Evolutionary conservation across 2,329 filamentous ascomycete species (phyloP).

Genomic region (Penicillium sp.): DNA sequence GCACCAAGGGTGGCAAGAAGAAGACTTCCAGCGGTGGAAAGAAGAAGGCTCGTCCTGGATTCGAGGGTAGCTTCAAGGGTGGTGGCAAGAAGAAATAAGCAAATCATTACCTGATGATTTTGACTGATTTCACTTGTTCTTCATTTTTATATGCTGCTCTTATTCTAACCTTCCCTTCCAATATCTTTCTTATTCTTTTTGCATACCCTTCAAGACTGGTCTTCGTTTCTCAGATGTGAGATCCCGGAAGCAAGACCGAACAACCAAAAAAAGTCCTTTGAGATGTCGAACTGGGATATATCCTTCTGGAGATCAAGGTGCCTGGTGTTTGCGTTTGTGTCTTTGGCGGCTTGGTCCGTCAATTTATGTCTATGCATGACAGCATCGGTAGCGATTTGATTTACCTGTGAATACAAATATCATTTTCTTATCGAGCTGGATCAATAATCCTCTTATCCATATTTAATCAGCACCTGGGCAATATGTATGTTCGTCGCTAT

Average conservation of each 20-base stretch:
- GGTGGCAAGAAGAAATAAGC: slow-evolving; percentile 45
- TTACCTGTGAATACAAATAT: slow-evolving; percentile 30
- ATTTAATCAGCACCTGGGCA: neutral
- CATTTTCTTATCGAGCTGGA: slow-evolving; percentile 17
- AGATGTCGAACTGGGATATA: slow-evolving; percentile 30
- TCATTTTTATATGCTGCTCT: slow-evolving; percentile 1
- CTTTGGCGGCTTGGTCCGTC: slow-evolving; percentile 24
- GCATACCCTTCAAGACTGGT: slow-evolving; percentile 8
- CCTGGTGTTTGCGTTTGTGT: slow-evolving; percentile 28
- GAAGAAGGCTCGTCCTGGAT: slow-evolving; percentile 64
- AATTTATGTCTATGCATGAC: slow-evolving; percentile 27
- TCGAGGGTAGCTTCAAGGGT: slow-evolving; percentile 70
- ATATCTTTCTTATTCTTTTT: slow-evolving; percentile 5
- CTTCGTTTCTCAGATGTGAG: slow-evolving; percentile 3
- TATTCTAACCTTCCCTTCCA: slow-evolving; percentile 3
- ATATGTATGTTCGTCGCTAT: neutral
- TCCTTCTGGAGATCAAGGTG: slow-evolving; percentile 30
- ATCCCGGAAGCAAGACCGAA: neutral
- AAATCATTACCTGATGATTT: neutral
- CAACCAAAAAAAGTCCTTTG: slow-evolving; percentile 25
- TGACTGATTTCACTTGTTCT: neutral
- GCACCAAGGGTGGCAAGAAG: slow-evolving; percentile 53
- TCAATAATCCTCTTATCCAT: neutral
- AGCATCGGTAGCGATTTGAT: slow-evolving; percentile 31
- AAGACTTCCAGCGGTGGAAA: slow-evolving; percentile 37